Evolutionary conservation across 352 stramenopile species (phyloP).

Genomic region (Pythium phragmiticola): DNA sequence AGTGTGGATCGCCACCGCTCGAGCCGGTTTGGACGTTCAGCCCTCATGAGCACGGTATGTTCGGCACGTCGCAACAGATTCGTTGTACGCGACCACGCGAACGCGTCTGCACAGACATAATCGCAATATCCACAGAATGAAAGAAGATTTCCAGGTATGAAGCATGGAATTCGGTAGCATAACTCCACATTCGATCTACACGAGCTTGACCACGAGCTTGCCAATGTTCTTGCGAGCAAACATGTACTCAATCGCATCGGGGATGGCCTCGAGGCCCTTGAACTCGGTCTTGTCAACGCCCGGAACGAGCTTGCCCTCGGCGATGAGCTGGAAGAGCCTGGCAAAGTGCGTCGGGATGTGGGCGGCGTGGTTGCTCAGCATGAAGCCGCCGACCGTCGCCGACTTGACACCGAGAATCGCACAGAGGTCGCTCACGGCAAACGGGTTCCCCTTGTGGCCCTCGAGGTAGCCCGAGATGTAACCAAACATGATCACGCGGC

Average conservation of each 20-base stretch:
- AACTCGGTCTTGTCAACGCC: constrained; percentile 50
- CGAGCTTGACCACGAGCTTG: constrained; percentile 78
- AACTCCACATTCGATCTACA: constrained; percentile 4
- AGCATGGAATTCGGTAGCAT: background rate
- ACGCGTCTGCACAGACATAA: constrained; percentile 4
- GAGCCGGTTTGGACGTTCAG: background rate
- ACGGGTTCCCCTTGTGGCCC: constrained; percentile 16
- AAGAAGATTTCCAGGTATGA: background rate
- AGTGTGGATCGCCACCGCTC: background rate
- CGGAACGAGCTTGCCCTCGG: constrained; percentile 41
- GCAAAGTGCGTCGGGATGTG: constrained; percentile 39
- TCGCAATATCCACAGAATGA: background rate
- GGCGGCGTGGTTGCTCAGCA: constrained; percentile 25
- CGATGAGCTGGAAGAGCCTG: constrained; percentile 43
- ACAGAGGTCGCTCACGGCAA: constrained; percentile 16
- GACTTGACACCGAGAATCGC: constrained; percentile 27
- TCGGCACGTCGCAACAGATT: background rate
- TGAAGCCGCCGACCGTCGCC: constrained; percentile 47
- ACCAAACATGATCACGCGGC: constrained; percentile 63
- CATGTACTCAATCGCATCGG: constrained; percentile 68
- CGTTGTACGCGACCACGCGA: constrained; percentile 4
- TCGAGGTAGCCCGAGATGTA: constrained; percentile 53
- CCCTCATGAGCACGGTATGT: background rate
- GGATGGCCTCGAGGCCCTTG: constrained; percentile 56
- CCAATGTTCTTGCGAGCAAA: constrained; percentile 78